phyloP scores from a whole-genome alignment of 805 yeast species.

The Teunomyces cretensis region DNA sequence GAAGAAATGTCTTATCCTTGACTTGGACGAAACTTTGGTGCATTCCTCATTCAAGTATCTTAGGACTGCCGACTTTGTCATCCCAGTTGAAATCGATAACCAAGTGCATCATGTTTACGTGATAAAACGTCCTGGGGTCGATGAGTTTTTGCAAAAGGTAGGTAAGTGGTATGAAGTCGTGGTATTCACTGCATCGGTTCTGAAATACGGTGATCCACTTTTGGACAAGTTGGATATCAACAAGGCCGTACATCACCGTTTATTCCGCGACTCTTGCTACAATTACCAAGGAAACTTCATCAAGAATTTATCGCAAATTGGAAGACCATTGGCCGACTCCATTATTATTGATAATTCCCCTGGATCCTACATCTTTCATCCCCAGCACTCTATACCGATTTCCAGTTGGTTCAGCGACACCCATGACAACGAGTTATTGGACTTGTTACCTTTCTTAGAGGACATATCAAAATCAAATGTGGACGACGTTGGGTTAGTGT shows the following conservation, averaged over 20 bases:
- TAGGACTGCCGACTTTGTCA: slow-evolving; percentile 91
- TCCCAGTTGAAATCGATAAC: slow-evolving; percentile 94
- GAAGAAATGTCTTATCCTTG: slow-evolving; percentile 85
- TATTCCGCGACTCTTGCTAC: slow-evolving; percentile 92
- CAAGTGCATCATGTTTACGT: slow-evolving; percentile 94
- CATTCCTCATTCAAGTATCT: slow-evolving; percentile 92
- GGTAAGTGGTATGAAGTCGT: slow-evolving; percentile 92
- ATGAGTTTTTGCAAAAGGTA: slow-evolving; percentile 79
- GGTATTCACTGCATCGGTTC: slow-evolving; percentile 94
- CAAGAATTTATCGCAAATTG: slow-evolving; percentile 90
- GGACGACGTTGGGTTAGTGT: slow-evolving; percentile 79
- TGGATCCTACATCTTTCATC: slow-evolving; percentile 96
- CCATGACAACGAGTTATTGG: slow-evolving; percentile 93
- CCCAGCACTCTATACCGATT: slow-evolving; percentile 95
- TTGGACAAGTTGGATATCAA: slow-evolving; percentile 82
- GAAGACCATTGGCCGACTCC: slow-evolving; percentile 81
- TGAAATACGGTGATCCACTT: slow-evolving; percentile 94
- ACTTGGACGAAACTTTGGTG: slow-evolving; percentile 93
- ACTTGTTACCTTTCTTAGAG: slow-evolving; percentile 85
- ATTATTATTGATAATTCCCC: slow-evolving; percentile 97
- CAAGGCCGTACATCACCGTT: slow-evolving; percentile 78
- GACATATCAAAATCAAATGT: slow-evolving; percentile 74
- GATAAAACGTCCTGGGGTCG: slow-evolving; percentile 97
- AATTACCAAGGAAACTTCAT: slow-evolving; percentile 93
- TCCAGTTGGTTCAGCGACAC: slow-evolving; percentile 98